Percentiles rank a stretch among this genome's conserved stretches.
phyloP scores from a whole-genome alignment of 176 grass and related monocot genomes.

The Cocos nucifera region DNA sequence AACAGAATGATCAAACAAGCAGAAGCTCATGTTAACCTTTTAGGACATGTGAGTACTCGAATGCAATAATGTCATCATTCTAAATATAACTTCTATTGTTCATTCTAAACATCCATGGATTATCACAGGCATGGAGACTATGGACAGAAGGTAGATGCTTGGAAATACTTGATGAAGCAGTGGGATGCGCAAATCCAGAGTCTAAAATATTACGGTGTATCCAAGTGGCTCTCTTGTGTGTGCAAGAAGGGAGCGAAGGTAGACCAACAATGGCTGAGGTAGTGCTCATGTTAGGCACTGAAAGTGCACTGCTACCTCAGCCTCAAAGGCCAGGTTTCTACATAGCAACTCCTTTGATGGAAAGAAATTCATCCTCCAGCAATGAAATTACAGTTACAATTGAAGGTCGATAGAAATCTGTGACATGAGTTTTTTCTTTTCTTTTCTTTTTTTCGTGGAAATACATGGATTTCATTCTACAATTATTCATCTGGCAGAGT shows the following conservation, averaged over 20 bases:
- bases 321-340: background rate
- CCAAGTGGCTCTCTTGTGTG: conserved; percentile 1
- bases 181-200: background rate
- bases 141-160: background rate
- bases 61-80: background rate
- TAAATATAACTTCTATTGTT: background rate
- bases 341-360: too few relatives aligned
- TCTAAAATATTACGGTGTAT: background rate
- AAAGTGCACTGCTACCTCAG: background rate
- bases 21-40: background rate
- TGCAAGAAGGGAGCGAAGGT: background rate
- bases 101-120: background rate
- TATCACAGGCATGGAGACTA: background rate
- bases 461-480: too few relatives aligned
- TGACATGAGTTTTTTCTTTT: too few relatives aligned
- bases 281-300: background rate
- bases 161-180: background rate
- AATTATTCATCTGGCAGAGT: too few relatives aligned
- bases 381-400: too few relatives aligned
- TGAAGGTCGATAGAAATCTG: too few relatives aligned
- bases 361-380: too few relatives aligned
- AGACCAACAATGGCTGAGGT: background rate
- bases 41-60: background rate
- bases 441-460: too few relatives aligned
- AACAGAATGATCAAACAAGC: background rate